phyloP scores from a whole-genome alignment of 192 early-diverging fungal species.

The Backusella macrospora region DNA sequence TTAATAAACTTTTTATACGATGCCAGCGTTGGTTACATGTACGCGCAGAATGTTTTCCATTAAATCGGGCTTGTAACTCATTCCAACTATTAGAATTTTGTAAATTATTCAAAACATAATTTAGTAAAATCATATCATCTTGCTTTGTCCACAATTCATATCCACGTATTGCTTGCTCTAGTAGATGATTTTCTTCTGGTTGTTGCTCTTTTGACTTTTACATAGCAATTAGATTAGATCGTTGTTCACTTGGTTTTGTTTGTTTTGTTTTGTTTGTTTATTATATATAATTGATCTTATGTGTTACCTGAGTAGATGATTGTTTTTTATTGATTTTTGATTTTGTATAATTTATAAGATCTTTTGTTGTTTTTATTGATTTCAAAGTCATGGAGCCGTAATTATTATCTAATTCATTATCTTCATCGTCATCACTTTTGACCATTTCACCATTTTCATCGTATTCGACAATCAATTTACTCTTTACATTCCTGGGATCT shows the following conservation, averaged over 20 bases:
- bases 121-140: constrained; percentile 33
- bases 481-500: constrained; percentile 22
- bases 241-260: background rate
- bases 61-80: constrained; percentile 27
- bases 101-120: constrained; percentile 29
- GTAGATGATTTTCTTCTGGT: background rate
- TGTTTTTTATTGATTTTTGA: background rate
- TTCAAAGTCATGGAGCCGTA: background rate
- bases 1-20: constrained; percentile 20
- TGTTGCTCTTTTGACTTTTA: background rate
- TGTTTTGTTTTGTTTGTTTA: too few relatives aligned
- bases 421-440: constrained; percentile 27
- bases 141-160: constrained; percentile 40
- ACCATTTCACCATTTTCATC: constrained; percentile 34
- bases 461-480: constrained; percentile 38
- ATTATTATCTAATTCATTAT: background rate
- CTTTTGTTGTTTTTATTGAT: constrained; percentile 12
- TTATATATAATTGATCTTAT: too few relatives aligned
- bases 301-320: background rate
- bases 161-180: constrained; percentile 25
- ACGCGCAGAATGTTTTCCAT: constrained; percentile 33
- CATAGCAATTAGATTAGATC: background rate
- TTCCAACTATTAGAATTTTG: constrained; percentile 22
- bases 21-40: constrained; percentile 33
- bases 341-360: constrained; percentile 15